phyloP scores from a whole-genome alignment of 1,284 basidiomycete species.

The Microbotryum scabiosae region DNA sequence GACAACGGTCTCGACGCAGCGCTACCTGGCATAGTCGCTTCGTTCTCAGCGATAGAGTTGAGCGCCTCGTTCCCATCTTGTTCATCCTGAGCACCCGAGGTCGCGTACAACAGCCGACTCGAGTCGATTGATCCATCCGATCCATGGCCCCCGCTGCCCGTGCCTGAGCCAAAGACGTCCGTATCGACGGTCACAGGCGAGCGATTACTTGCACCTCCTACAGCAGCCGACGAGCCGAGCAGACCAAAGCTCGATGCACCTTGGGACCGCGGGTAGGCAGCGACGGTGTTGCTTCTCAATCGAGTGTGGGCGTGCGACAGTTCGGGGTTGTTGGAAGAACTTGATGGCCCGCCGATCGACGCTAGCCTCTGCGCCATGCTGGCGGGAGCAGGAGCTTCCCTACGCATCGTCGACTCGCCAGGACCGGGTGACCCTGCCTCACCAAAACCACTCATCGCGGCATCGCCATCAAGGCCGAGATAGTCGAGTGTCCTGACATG shows the following conservation, averaged over 20 bases:
- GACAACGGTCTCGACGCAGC: background rate
- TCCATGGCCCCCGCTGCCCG: background rate
- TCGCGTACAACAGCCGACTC: constrained; percentile 24
- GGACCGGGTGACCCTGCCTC: background rate
- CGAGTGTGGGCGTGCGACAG: constrained; percentile 3
- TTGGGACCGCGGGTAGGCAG: constrained; percentile 15
- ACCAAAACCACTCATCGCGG: constrained; percentile 8
- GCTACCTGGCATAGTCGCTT: background rate
- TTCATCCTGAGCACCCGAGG: background rate
- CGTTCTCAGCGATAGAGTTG: background rate
- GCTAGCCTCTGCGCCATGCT: constrained; percentile 18
- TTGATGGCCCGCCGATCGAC: constrained; percentile 15
- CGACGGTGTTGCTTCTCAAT: constrained; percentile 24
- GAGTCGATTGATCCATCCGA: constrained; percentile 22
- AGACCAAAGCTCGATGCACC: background rate
- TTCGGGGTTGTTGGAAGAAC: background rate
- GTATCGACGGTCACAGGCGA: background rate
- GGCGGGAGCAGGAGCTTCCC: background rate
- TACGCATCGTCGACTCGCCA: no score
- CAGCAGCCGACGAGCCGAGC: background rate
- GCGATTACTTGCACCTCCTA: background rate
- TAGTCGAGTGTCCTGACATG: constrained; percentile 90
- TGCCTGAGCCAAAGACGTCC: background rate
- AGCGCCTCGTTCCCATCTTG: background rate
- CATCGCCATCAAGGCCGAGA: constrained; percentile 71